phyloP scores from a whole-genome alignment of 192 early-diverging fungal species.

The Gonapodya sp. region DNA sequence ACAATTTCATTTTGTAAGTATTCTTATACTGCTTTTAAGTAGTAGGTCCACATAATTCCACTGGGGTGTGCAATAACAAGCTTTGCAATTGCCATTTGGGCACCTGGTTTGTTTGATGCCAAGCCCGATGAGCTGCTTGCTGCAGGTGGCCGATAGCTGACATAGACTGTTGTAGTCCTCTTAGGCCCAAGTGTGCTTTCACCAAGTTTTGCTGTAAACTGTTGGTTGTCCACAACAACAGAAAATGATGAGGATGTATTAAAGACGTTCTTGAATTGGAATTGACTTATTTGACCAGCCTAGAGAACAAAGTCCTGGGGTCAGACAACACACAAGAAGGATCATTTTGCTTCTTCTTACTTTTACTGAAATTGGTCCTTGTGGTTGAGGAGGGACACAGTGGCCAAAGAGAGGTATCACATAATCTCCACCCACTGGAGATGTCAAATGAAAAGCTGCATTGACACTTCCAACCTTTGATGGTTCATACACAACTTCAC shows the following conservation, averaged over 20 bases:
- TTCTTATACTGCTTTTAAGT: conserved; percentile 11
- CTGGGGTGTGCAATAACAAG: conserved; percentile 17
- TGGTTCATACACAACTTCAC: conserved; percentile 50
- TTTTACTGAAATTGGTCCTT: conserved; percentile 48
- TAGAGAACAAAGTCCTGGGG: neutral
- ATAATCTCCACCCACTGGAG: conserved; percentile 46
- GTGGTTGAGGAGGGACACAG: conserved; percentile 39
- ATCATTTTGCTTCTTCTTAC: neutral
- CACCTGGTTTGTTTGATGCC: conserved; percentile 2
- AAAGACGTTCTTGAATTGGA: conserved; percentile 55
- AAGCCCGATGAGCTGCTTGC: neutral
- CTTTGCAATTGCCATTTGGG: conserved; percentile 6
- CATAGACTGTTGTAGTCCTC: conserved; percentile 25
- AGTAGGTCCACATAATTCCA: conserved; percentile 16
- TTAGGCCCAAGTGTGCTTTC: conserved; percentile 40
- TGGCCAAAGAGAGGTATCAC: conserved; percentile 45
- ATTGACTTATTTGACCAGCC: conserved; percentile 25
- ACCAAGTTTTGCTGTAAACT: conserved; percentile 38
- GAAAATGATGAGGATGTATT: conserved; percentile 32
- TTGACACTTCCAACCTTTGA: conserved; percentile 45
- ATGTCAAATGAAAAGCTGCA: conserved; percentile 37
- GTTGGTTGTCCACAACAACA: conserved; percentile 46
- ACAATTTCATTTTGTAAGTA: too few relatives aligned
- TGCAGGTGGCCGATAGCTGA: conserved; percentile 5
- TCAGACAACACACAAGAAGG: neutral